Evolutionary conservation across 1,284 basidiomycete genomes (phyloP).

Genomic region (Athelia psychrophila): DNA sequence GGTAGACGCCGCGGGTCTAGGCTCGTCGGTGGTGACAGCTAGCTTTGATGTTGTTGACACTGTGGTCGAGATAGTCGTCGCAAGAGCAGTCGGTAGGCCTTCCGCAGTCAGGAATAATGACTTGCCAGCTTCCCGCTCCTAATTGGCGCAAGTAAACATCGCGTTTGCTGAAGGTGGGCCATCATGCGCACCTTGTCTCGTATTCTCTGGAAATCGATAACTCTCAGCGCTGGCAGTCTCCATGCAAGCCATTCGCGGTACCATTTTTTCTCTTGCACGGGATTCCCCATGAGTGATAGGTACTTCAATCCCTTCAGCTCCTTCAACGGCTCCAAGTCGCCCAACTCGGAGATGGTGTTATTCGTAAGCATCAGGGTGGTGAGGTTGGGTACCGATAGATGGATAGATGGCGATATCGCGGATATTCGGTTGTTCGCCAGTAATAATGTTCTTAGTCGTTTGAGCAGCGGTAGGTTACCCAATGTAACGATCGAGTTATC

Average conservation of each 20-base stretch:
- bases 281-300: slow-evolving; percentile 86
- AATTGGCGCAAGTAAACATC: slow-evolving; percentile 8
- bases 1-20: slow-evolving; percentile 54
- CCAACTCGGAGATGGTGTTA: slow-evolving; percentile 72
- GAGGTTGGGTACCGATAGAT: slow-evolving; percentile 83
- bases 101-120: slow-evolving; percentile 76
- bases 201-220: slow-evolving; percentile 96
- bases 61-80: slow-evolving; percentile 72
- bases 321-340: slow-evolving; percentile 84
- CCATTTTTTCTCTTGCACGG: slow-evolving; percentile 90
- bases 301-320: slow-evolving; percentile 79
- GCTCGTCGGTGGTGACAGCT: slow-evolving; percentile 65
- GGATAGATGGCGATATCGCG: slow-evolving; percentile 76
- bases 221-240: slow-evolving; percentile 82
- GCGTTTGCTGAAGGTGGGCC: slow-evolving; percentile 14
- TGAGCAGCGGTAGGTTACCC: slow-evolving; percentile 82
- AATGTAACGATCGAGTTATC: slow-evolving; percentile 93
- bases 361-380: slow-evolving; percentile 78
- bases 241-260: slow-evolving; percentile 95
- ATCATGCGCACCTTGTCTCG: slow-evolving; percentile 82
- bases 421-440: slow-evolving; percentile 89
- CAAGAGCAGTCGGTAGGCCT: slow-evolving; percentile 77
- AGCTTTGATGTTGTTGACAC: slow-evolving; percentile 64
- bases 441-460: slow-evolving; percentile 76
- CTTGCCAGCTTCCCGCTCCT: slow-evolving; percentile 79